A percentile compares a stretch with the other conserved stretches of the same genome.
Conservation (phyloP, 164 flowering plant genomes). For the Warburgia ugandensis region DNA sequence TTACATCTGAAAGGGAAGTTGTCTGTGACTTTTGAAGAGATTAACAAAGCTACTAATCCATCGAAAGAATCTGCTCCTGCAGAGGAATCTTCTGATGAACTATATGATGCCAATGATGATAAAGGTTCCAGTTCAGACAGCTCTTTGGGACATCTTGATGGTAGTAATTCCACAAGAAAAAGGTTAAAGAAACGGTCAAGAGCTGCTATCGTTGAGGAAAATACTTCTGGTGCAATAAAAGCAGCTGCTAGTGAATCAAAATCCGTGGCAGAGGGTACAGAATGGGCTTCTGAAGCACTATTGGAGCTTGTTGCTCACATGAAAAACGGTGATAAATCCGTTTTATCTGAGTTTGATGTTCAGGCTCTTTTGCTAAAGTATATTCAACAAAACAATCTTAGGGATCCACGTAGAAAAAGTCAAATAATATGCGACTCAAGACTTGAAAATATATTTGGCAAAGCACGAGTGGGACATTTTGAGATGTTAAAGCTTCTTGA, state of each 20-base stretch:
- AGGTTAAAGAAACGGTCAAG: constrained; percentile 45
- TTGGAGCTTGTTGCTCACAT: constrained; percentile 86
- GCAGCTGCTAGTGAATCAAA: constrained; percentile 17
- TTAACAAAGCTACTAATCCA: constrained; percentile 56
- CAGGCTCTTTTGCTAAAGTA: constrained; percentile 80
- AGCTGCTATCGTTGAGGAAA: constrained; percentile 23
- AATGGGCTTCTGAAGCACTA: constrained; percentile 94
- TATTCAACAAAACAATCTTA: constrained; percentile 75
- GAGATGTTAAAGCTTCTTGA: constrained; percentile 97
- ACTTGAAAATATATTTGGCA: constrained; percentile 74
- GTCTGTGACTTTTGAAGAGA: constrained; percentile 48
- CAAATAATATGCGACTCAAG: constrained; percentile 83
- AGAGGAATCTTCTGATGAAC: constrained; percentile 39
- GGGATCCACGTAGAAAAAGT: constrained; percentile 83
- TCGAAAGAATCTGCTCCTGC: constrained; percentile 50
- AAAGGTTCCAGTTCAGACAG: constrained; percentile 51
- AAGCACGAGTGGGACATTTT: constrained; percentile 83
- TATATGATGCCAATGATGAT: constrained; percentile 40
- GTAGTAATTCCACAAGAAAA: constrained; percentile 36
- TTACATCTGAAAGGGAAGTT: constrained; percentile 50
- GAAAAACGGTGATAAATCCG: constrained; percentile 71
- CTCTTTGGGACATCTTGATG: constrained; percentile 35
- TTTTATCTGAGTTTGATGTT: constrained; percentile 71
- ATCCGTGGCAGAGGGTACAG: constrained; percentile 26
- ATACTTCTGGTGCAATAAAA: constrained; percentile 17